Base-by-base conservation (phyloP, 257 asterid genomes). In the Scutellaria baicalensis region DNA sequence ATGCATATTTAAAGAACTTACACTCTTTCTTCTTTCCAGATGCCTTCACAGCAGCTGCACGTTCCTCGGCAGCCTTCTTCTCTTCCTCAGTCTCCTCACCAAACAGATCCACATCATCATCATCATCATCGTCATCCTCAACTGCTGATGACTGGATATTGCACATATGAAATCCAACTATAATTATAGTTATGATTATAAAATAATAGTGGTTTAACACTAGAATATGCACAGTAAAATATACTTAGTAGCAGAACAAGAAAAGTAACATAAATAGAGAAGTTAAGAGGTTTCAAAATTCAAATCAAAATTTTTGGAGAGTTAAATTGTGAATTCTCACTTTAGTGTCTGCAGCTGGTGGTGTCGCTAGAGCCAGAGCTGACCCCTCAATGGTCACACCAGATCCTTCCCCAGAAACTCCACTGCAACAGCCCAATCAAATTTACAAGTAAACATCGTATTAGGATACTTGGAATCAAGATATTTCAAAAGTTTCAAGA, bases 31-130 rank as follows among this genome's bases (percentile, higher is more conserved):
- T 94, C 87, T 94, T 91, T 59, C 74, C 80, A 74, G 99, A 80
- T 16, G 95, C 93, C 87, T 89, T 91, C 6, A 63, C 84, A 17
- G 99, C 84, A 39, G 99, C 97, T 8, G 97, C 95, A 54, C 97
- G 96, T 23, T 79, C 93, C 68, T 91, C 99, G 23, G 97, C 81
- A 64, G 97, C 97, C 69, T 81, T 85, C 84, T 94, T 94, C 81
- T 91, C 99, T 74, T 91, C 99, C 80, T 91, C 99, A 10, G 99
- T 91, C 78, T 92, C 97, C 81, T 92, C 96, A 48, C 96, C 96
- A 69, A 92, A 92, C 78, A 92, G 85, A 73, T 92, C 98, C 59
- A 89, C 93, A 72, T 92, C 99, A 27, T 85, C 93, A 11, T 85
- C 98, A 0, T 90, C 97, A 0, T 89, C 97, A 0, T 86, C 33